Base-by-base conservation (phyloP, 768 basidiomycete genomes). In the Agrocybe praecox region DNA sequence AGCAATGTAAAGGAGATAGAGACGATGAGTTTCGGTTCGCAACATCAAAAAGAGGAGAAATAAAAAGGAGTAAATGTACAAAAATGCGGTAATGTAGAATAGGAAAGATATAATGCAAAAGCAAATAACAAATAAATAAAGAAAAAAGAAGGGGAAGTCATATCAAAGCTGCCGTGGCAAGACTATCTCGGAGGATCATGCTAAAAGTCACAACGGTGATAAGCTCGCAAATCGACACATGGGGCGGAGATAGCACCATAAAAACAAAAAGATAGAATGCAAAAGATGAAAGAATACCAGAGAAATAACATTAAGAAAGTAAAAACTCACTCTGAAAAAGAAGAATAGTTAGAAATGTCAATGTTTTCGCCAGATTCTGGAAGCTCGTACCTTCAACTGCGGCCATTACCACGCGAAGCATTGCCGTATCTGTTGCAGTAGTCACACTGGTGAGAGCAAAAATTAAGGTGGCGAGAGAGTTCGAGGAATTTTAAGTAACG, bases 321-420 rank as follows among this genome's bases (percentile, higher is more conserved):
- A 64, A 65, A 51, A 60, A 66, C 63, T 90, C 80, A 91, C 89
- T 89, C 88, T 90, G 63, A 65, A 58, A 43, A 56, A 60, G 46
- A 46, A 57, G 29, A 36, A 57, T 45, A 36, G 9, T 34, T 48
- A 53, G 24, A 44, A 47, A 40, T 11, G 46, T 21, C 11, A 33
- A 19, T 19, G 24, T 46, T 46, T 49, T 26, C 29, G 46, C 56
- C 48, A 46, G 17, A 47, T 32, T n/a, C 44, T 22, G n/a, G 49
- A 36, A 14, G 8, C 18, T 78, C 85, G 64, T 60, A 92, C 92
- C 93, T 94, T 94, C 91, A 49, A 95, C 93, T 58, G 95, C 94
- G 60, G 92, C 91, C 95, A 96, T 96, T 15, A 98, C 92, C 18
- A 96, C 92, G 64, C 90, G 80, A 49, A 96, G 74, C 80, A 94